Conservation (phyloP, 192 early-diverging fungal genomes). For the Backusella tuberculispora region DNA sequence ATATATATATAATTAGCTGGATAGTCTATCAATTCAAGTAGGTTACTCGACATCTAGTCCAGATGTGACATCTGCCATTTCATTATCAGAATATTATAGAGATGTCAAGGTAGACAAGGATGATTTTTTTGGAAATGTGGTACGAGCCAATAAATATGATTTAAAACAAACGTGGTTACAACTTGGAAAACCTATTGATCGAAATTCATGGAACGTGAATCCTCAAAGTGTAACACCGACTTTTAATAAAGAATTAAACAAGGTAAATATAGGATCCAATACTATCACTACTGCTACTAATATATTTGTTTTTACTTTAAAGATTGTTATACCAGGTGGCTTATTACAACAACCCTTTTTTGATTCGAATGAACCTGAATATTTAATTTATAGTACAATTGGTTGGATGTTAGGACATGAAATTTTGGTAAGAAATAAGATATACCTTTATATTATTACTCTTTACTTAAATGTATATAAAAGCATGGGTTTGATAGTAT, state of each 20-base stretch:
- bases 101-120: background rate
- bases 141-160: constrained; percentile 35
- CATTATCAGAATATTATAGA: constrained; percentile 23
- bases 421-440: constrained; percentile 49
- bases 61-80: constrained; percentile 12
- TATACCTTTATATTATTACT: background rate
- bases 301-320: background rate
- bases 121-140: constrained; percentile 15
- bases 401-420: constrained; percentile 78
- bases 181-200: constrained; percentile 46
- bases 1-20: background rate
- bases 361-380: constrained; percentile 52
- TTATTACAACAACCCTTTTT: constrained; percentile 72
- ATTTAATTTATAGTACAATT: constrained; percentile 68
- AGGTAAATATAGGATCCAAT: constrained; percentile 31
- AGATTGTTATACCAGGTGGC: constrained; percentile 46
- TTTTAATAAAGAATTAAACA: constrained; percentile 51
- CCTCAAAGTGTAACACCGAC: constrained; percentile 57
- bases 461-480: background rate
- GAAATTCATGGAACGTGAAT: constrained; percentile 53
- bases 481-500: constrained; percentile 71
- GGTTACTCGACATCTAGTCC: constrained; percentile 19
- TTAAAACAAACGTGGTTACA: constrained; percentile 23
- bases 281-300: no score
- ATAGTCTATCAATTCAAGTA: constrained; percentile 19